Percentiles rank a stretch among this genome's conserved stretches.
These are phyloP conservation scores for Candida stauntonica DNA, from an alignment of 805 yeast genomes.

Conservation along the genomic window DNA sequence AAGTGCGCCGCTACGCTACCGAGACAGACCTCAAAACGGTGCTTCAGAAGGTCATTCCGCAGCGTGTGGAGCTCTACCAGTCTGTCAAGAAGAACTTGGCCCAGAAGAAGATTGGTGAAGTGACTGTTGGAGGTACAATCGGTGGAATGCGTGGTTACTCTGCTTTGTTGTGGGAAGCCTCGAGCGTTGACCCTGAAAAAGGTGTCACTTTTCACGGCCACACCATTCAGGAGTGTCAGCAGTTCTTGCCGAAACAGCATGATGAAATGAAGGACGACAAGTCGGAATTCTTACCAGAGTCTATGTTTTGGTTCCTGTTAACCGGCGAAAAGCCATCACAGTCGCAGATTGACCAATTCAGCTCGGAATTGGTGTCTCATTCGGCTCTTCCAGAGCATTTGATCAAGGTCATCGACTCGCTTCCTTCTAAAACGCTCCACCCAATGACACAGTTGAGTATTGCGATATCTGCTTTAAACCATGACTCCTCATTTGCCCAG, in stretches of 20 bases:
- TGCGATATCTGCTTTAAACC: conserved; percentile 69
- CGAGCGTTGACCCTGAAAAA: conserved; percentile 67
- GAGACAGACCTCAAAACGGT: conserved; percentile 24
- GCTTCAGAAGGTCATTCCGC: conserved; percentile 36
- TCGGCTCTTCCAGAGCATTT: conserved; percentile 64
- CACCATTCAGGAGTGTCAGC: conserved; percentile 70
- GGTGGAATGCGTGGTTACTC: conserved; percentile 83
- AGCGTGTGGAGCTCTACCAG: conserved; percentile 35
- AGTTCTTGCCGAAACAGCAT: conserved; percentile 51
- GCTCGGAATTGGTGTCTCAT: conserved; percentile 59
- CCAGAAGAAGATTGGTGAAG: conserved; percentile 38
- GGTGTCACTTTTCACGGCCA: conserved; percentile 79
- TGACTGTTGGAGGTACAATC: conserved; percentile 39
- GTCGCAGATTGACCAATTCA: conserved; percentile 51
- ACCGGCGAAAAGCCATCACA: conserved; percentile 69
- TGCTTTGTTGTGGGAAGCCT: conserved; percentile 76
- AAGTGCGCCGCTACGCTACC: conserved; percentile 13
- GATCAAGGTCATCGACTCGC: conserved; percentile 51
- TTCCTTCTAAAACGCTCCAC: conserved; percentile 60
- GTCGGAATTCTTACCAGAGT: conserved; percentile 66
- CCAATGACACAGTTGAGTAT: conserved; percentile 84
- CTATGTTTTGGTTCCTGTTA: conserved; percentile 72
- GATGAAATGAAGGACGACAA: conserved; percentile 29
- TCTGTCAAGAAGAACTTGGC: conserved; percentile 36
- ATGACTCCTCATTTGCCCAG: conserved; percentile 65